Base-by-base conservation (phyloP, 2,329 filamentous ascomycete genomes). In the Tolypocladium tundrense region DNA sequence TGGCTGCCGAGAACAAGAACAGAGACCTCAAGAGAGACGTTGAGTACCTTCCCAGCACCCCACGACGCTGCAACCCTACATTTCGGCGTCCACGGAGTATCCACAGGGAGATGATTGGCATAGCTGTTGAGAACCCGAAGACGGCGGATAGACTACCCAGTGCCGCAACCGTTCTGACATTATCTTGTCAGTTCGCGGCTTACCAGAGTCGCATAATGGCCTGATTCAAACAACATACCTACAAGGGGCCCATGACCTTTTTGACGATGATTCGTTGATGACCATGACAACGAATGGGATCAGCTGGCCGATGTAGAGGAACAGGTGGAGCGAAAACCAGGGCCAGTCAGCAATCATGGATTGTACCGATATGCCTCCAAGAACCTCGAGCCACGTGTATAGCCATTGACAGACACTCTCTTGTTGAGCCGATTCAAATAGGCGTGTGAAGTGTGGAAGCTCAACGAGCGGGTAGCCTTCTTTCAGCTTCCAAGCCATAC, bases 291-390 rank as follows among this genome's bases (percentile, higher is more conserved):
- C 24, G 21, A 62, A 57, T 0, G 57, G 55, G 1, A 58, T 37
- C 5, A 62, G 35, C 21, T 62, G 60, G n/a, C 57, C 52, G 11
- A 58, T 31, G 54, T 62, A 62, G 40, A 62, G 57, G 19, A 62
- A 53, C 5, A 59, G 39, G 35, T 62, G 60, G 14, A 62, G 59
- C 9, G 48, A 58, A 40, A 62, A 62, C 60, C 60, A 62, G 2
- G 59, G 59, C 60, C 59, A 58, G 19, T 55, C 37, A 5, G 53
- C 21, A 21, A 21, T 41, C 10, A 58, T 8, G 2, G 57, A 48
- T 14, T n/a, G 4, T 10, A 58, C 11, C 2, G 60, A 55, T 14
- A 54, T 21, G 21, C 58, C 60, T 10, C 19, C 53, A 10, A 52
- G 42, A 21, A 48, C n/a, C 37, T 57, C 53, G 3, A 58, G 3